Evolutionary conservation across 352 stramenopile species (phyloP), one percentile per base, ranked within the genome.

Genomic region (Pythium myriotylum): DNA sequence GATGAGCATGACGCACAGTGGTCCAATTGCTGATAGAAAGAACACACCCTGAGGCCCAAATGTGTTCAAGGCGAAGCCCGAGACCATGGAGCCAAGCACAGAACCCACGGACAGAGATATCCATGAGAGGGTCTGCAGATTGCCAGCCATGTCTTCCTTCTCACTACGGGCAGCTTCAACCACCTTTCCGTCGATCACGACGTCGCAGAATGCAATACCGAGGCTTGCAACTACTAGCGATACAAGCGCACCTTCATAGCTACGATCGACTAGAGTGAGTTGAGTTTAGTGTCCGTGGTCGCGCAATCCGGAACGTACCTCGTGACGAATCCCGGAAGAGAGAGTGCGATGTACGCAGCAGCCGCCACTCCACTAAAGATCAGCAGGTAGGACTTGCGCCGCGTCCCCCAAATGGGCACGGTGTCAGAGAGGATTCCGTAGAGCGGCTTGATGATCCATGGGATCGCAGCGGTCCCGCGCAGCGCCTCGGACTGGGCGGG

Each of bases 371-470:
- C 69, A 45, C 81, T 89, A 50, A 87, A 91, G 55, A 91, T 80
- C 64, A 92, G 71, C 43, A 91, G 62, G 52, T 91, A 93, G 10
- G 81, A 89, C 69, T 93, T 93, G 67, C 84, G 84, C 1, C 80
- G 76, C 26, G 76, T 88, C 14, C 84, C 84, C 70, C 72, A 89
- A 59, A 93, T 85, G 0, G 81, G 80, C 8, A 93, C 67, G 40
- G 72, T 91, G 61, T 93, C 84, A 6, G 84, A 91, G 19, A 93
- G 71, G 51, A 93, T 85, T 14, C 81, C 84, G 59, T 89, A 93
- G 20, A 93, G 40, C 1, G 84, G 84, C 42, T 93, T 93, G 65
- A 93, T 79, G 71, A 89, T 89, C 84, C 84, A 93, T 16, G 84
- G 81, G 51, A 93, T 89, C 33, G 80, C 78, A 2, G 80, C 78